phyloP scores from a whole-genome alignment of 2,329 filamentous ascomycete species.

The Fusarium austroafricanum region DNA sequence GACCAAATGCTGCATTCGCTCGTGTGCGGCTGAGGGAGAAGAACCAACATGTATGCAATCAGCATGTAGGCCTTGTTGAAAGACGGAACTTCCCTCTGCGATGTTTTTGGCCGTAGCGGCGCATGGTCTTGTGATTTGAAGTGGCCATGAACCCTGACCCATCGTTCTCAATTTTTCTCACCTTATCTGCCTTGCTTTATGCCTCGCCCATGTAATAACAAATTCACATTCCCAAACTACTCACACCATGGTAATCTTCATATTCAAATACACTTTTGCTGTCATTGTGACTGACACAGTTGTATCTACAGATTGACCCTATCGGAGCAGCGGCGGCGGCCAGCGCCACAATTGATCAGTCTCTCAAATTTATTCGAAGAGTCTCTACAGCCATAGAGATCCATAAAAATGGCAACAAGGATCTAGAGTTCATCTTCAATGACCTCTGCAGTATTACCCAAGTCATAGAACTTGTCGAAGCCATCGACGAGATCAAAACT shows the following conservation, averaged over 20 bases:
- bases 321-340: background rate
- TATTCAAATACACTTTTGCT: background rate
- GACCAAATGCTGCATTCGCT: background rate
- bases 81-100: background rate
- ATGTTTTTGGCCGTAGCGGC: background rate
- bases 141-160: background rate
- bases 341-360: conserved; percentile 4
- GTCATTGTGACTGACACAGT: background rate
- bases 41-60: background rate
- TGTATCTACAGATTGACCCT: background rate
- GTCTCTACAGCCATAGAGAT: background rate
- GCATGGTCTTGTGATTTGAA: background rate
- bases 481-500: background rate
- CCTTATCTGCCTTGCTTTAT: background rate
- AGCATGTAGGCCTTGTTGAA: background rate
- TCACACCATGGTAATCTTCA: background rate
- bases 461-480: conserved; percentile 4
- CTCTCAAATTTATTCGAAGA: background rate
- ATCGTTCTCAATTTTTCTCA: background rate
- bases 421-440: background rate
- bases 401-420: background rate
- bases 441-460: background rate
- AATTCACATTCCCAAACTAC: background rate
- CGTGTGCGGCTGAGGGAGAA: background rate
- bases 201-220: background rate